Percentiles rank a stretch among this genome's conserved stretches.
phyloP scores from a whole-genome alignment of 2,329 filamentous ascomycete genomes.

The Fusarium buxicola region DNA sequence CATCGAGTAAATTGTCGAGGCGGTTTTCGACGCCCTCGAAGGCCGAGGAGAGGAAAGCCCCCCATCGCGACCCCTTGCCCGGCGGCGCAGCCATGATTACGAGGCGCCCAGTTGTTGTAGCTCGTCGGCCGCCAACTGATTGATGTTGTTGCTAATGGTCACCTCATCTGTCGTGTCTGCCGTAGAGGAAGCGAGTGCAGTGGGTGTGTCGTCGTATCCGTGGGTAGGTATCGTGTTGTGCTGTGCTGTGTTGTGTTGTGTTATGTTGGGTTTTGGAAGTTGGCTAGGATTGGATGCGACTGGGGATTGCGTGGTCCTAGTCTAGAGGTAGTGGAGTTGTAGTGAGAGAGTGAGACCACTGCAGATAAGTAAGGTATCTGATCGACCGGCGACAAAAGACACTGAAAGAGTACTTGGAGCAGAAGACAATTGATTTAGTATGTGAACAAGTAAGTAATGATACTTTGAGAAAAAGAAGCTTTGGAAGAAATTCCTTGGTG shows the following conservation, averaged over 20 bases:
- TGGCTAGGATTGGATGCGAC: conserved; percentile 24
- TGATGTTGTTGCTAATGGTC: conserved; percentile 35
- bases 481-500: neutral
- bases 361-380: neutral
- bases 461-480: too few species aligned
- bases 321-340: conserved; percentile 13
- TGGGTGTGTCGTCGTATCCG: neutral
- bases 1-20: conserved; percentile 91
- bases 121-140: conserved; percentile 36
- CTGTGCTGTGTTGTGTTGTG: conserved; percentile 1
- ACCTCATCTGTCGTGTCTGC: conserved; percentile 35
- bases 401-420: too few species aligned
- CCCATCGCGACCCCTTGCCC: conserved; percentile 73
- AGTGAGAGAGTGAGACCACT: conserved; percentile 4
- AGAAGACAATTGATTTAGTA: too few species aligned
- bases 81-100: conserved; percentile 61
- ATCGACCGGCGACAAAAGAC: neutral
- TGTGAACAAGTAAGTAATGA: too few species aligned
- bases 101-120: conserved; percentile 15
- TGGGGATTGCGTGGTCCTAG: conserved; percentile 16
- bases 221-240: neutral
- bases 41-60: conserved; percentile 85
- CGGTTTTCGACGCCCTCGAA: conserved; percentile 94
- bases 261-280: conserved; percentile 21
- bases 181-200: conserved; percentile 1